Evolutionary conservation across 129 eudicot genomes (phyloP).

Genomic region (Artemisia argyi): DNA sequence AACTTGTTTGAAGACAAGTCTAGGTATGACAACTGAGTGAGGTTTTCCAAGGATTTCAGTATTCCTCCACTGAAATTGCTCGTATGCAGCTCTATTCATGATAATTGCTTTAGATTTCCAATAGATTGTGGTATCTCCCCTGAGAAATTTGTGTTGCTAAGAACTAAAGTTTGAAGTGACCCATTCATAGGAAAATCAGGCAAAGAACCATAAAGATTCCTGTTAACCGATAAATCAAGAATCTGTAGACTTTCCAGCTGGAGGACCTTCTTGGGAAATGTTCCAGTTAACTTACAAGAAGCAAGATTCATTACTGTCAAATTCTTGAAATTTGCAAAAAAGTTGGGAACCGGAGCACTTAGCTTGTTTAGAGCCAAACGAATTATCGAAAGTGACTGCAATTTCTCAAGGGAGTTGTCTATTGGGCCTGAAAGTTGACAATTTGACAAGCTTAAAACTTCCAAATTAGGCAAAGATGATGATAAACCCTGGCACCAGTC

Average conservation of each 20-base stretch:
- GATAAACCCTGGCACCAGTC: conserved; percentile 52
- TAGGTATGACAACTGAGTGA: too few species aligned
- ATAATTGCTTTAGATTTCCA: too few species aligned
- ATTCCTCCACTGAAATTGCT: too few species aligned
- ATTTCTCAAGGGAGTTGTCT: conserved; percentile 29
- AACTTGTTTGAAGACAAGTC: too few species aligned
- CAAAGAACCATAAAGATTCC: too few species aligned
- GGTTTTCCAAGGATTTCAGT: too few species aligned
- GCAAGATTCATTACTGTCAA: conserved; percentile 41
- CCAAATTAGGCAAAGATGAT: conserved; percentile 44
- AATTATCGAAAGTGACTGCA: conserved; percentile 45
- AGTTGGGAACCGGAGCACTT: conserved; percentile 41
- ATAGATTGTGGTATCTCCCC: too few species aligned
- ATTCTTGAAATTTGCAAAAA: conserved; percentile 44
- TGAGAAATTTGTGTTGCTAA: conserved; percentile 26
- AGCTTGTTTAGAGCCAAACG: conserved; percentile 40
- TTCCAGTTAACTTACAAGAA: conserved; percentile 39
- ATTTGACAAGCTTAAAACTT: conserved; percentile 49
- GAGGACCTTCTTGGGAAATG: conserved; percentile 46
- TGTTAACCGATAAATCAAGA: too few species aligned
- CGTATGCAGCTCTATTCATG: too few species aligned
- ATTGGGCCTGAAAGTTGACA: conserved; percentile 55
- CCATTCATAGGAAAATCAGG: too few species aligned
- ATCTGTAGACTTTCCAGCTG: conserved; percentile 21
- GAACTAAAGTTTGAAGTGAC: not conserved